Percentiles rank a stretch among this genome's conserved stretches.
Evolutionary conservation across 805 yeast species (phyloP).

Genomic region (Candida xyloterini): DNA sequence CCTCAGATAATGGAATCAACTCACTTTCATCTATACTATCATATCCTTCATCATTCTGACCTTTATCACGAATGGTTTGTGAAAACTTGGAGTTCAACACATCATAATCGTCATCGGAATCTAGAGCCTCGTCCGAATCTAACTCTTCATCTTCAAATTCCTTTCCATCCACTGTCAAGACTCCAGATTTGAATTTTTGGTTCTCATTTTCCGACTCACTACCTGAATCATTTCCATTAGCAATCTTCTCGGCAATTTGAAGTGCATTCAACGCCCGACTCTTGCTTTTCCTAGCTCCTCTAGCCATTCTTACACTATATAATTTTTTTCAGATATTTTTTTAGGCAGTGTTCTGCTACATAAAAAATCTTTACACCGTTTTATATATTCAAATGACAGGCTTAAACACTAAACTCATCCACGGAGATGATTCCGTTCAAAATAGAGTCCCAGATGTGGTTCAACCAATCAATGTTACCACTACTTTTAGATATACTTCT

Average conservation of each 20-base stretch:
- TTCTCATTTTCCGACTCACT: conserved; percentile 13
- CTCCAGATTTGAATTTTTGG: conserved; percentile 8
- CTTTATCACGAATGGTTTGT: conserved; percentile 62
- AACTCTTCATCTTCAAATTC: conserved; percentile 39
- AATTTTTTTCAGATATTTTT: conserved; percentile 4
- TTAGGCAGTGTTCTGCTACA: conserved; percentile 6
- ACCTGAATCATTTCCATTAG: conserved; percentile 14
- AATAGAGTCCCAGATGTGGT: conserved; percentile 63
- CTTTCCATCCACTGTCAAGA: conserved; percentile 21
- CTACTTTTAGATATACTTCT: conserved; percentile 68
- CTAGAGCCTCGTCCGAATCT: conserved; percentile 81
- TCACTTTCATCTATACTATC: conserved; percentile 74
- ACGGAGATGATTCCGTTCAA: conserved; percentile 60
- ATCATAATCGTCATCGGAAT: conserved; percentile 71
- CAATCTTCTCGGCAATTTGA: conserved; percentile 27
- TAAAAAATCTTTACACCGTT: not conserved
- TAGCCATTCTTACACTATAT: conserved; percentile 6
- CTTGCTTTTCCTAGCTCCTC: conserved; percentile 16
- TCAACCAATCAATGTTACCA: conserved; percentile 78
- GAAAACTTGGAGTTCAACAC: conserved; percentile 63
- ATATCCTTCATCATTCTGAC: conserved; percentile 54
- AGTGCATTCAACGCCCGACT: conserved; percentile 28
- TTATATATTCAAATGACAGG: conserved; percentile 37
- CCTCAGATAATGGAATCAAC: conserved; percentile 75
- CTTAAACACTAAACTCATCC: conserved; percentile 57